Conservation (phyloP, 2,329 filamentous ascomycete species). For the Cladosporium austrohemisphaericum region DNA sequence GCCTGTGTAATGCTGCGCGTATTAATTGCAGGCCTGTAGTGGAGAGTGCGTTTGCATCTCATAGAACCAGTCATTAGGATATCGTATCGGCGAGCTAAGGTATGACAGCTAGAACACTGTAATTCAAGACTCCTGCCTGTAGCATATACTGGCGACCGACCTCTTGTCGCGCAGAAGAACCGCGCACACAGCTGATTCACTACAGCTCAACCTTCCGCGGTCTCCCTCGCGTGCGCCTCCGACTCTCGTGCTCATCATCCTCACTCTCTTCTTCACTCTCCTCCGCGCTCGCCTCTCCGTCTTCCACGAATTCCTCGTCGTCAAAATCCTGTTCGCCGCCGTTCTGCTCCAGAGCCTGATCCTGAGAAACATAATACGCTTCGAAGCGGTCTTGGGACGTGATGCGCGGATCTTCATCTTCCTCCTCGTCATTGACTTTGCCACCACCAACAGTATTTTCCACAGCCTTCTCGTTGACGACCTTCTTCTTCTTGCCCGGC, state of each 20-base stretch:
- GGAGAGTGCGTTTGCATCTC: no score
- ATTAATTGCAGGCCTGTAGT: no score
- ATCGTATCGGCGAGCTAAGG: no score
- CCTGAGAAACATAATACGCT: constrained; percentile 17
- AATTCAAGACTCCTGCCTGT: not conserved
- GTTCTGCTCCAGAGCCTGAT: constrained; percentile 7
- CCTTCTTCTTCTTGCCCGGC: constrained; percentile 12
- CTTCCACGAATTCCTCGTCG: constrained; percentile 11
- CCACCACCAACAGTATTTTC: not conserved
- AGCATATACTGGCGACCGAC: no score
- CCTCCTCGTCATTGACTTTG: not conserved
- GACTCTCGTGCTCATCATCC: not conserved
- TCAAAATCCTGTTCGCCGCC: constrained; percentile 20
- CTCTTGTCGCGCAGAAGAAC: no score
- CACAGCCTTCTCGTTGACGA: not conserved
- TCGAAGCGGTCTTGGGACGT: constrained; percentile 15
- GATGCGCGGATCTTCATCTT: not conserved
- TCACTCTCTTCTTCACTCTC: constrained; percentile 1
- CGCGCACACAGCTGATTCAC: not conserved
- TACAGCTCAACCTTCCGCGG: not conserved
- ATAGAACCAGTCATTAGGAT: no score
- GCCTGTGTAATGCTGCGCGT: no score
- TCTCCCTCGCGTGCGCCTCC: not conserved
- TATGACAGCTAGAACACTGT: no score
- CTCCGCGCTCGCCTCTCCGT: not conserved